These are phyloP conservation scores for Penicillium paradoxum DNA, from an alignment of 495 filamentous ascomycete genomes.

Conservation along the genomic window DNA sequence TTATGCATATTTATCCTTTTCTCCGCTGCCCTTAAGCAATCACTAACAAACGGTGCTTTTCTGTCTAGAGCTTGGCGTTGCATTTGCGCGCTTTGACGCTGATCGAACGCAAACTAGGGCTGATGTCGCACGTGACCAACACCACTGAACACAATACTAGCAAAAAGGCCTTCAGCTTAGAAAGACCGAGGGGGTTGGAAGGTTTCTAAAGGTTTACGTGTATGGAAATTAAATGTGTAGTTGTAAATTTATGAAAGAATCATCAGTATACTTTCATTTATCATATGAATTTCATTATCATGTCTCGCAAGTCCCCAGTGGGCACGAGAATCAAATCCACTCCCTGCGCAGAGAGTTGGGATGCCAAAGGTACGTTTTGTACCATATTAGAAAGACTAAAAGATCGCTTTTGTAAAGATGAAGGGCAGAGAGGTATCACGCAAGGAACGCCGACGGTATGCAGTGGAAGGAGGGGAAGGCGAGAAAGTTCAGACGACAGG, in stretches of 20 bases:
- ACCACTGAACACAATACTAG: not conserved
- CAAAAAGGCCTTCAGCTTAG: too few relatives aligned
- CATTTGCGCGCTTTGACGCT: too few relatives aligned
- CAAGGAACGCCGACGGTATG: conserved; percentile 21
- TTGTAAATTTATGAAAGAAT: not conserved
- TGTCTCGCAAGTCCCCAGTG: conserved; percentile 5
- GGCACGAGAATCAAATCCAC: conserved; percentile 8
- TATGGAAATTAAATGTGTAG: not conserved
- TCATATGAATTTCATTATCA: conserved; percentile 19
- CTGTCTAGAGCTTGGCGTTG: too few relatives aligned
- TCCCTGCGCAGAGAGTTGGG: conserved; percentile 12
- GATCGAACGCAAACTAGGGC: conserved; percentile 2
- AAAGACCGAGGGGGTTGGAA: too few relatives aligned
- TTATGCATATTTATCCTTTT: too few relatives aligned
- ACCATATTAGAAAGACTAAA: conserved; percentile 3
- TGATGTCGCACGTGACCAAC: not conserved
- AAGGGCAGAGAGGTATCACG: conserved; percentile 17
- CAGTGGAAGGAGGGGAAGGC: conserved; percentile 11
- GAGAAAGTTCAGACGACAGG: conserved; percentile 16
- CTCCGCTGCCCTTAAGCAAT: too few relatives aligned
- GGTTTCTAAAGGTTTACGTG: not conserved
- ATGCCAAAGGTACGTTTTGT: conserved; percentile 1
- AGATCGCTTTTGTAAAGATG: conserved; percentile 4
- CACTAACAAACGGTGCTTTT: too few relatives aligned
- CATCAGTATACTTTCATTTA: not conserved